A percentile compares a stretch with the other conserved stretches of the same genome.
phyloP scores from a whole-genome alignment of 306 rosid genomes.

The Adenanthera pavonina region DNA sequence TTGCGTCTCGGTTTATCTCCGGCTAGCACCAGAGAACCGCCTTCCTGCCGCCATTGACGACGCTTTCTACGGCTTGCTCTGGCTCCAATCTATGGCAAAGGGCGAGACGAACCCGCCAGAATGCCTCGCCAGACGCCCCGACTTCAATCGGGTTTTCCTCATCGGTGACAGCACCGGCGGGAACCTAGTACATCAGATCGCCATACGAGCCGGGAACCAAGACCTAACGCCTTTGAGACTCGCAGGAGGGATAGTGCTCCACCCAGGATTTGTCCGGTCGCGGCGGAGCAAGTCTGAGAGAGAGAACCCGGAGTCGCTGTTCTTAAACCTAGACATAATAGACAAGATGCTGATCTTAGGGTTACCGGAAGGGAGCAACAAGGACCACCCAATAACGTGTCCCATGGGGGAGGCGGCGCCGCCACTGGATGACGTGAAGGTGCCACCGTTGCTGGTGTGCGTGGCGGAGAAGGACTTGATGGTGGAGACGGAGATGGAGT shows the following conservation, averaged over 20 bases:
- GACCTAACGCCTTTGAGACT: slow-evolving; percentile 44
- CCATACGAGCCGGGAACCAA: slow-evolving; percentile 44
- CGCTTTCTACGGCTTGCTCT: slow-evolving; percentile 51
- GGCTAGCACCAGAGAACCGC: slow-evolving; percentile 66
- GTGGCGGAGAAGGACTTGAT: slow-evolving; percentile 65
- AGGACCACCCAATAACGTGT: slow-evolving; percentile 75
- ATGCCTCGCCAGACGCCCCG: slow-evolving; percentile 40
- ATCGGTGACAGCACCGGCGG: slow-evolving; percentile 79
- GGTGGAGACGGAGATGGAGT: slow-evolving; percentile 62
- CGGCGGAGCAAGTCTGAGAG: slow-evolving; percentile 66
- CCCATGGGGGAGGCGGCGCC: slow-evolving; percentile 58
- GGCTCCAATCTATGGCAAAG: slow-evolving; percentile 48
- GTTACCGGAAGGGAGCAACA: slow-evolving; percentile 54
- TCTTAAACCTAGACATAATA: slow-evolving; percentile 68
- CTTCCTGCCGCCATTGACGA: slow-evolving; percentile 63
- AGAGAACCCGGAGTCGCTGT: slow-evolving; percentile 61
- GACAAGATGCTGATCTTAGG: slow-evolving; percentile 60
- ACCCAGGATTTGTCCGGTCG: slow-evolving; percentile 56
- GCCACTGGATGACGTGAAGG: slow-evolving; percentile 41
- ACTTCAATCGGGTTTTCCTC: slow-evolving; percentile 64
- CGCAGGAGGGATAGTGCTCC: slow-evolving; percentile 61
- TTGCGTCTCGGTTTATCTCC: slow-evolving; percentile 57
- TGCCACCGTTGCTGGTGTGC: slow-evolving; percentile 69
- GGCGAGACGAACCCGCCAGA: slow-evolving; percentile 18
- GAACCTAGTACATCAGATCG: slow-evolving; percentile 62